Conservation (phyloP, 345 rosid species). For the Moricandia arvensis region DNA sequence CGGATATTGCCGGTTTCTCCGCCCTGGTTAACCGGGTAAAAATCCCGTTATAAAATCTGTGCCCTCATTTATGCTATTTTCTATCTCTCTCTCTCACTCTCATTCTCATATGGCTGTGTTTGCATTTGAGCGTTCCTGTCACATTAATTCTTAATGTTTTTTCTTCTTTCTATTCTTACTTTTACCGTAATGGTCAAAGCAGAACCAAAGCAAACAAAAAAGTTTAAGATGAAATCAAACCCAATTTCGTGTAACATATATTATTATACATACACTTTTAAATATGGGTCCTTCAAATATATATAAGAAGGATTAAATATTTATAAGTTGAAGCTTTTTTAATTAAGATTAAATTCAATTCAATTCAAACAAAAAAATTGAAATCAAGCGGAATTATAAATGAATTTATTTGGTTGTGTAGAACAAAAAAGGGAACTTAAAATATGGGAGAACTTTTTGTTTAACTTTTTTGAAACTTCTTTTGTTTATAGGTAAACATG, state of each 20-base stretch:
- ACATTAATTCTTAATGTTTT: not conserved
- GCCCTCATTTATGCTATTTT: constrained; percentile 19
- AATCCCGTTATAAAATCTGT: constrained; percentile 32
- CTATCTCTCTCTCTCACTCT: not conserved
- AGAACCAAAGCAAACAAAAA: not conserved
- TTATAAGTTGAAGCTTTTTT: too few relatives aligned
- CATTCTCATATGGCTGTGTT: not conserved
- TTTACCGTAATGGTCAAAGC: not conserved
- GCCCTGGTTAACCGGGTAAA: constrained; percentile 30
- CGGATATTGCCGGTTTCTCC: constrained; percentile 41
- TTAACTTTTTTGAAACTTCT: too few relatives aligned
- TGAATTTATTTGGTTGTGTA: not conserved
- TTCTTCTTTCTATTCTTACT: not conserved
- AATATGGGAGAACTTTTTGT: not conserved
- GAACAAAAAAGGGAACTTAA: not conserved
- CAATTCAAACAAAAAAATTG: too few relatives aligned
- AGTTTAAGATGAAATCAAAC: not conserved
- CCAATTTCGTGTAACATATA: not conserved
- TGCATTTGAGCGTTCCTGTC: not conserved
- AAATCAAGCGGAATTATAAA: not conserved
- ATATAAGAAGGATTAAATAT: too few relatives aligned
- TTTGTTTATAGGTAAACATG: too few relatives aligned
- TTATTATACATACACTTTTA: too few relatives aligned
- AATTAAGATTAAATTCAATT: too few relatives aligned
- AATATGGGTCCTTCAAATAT: too few relatives aligned